Evolutionary conservation across 2,329 filamentous ascomycete genomes (phyloP).

Genomic region (Aciculosporium take): DNA sequence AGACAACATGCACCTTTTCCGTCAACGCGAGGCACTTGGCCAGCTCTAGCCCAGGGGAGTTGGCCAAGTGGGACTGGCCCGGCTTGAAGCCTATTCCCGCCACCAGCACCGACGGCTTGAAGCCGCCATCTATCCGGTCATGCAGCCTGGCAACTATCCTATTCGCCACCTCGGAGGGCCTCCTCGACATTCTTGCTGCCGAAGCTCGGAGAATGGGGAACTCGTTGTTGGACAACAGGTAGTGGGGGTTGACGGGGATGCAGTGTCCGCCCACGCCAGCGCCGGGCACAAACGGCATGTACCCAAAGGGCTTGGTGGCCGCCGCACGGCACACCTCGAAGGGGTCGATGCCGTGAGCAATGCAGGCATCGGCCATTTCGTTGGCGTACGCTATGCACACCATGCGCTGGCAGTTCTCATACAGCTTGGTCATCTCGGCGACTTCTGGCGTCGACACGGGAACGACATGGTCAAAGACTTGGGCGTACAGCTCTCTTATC

Average conservation of each 20-base stretch:
- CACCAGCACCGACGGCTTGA: slow-evolving; percentile 23
- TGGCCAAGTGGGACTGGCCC: slow-evolving; percentile 31
- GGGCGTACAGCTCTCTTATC: slow-evolving; percentile 30
- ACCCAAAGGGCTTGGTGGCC: slow-evolving; percentile 38
- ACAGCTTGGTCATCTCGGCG: slow-evolving; percentile 44
- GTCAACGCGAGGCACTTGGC: slow-evolving; percentile 22
- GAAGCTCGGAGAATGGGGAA: slow-evolving; percentile 32
- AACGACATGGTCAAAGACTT: slow-evolving; percentile 33
- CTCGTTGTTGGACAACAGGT: slow-evolving; percentile 32
- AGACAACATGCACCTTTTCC: slow-evolving; percentile 26
- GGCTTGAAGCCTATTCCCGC: slow-evolving; percentile 36
- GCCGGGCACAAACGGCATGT: slow-evolving; percentile 30
- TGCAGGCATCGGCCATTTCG: slow-evolving; percentile 41
- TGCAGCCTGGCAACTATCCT: slow-evolving; percentile 20
- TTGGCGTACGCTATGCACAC: slow-evolving; percentile 40
- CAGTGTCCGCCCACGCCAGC: slow-evolving; percentile 41
- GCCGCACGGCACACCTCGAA: slow-evolving; percentile 36
- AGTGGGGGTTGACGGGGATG: slow-evolving; percentile 41
- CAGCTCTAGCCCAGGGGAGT: slow-evolving; percentile 32
- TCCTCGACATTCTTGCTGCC: slow-evolving; percentile 27
- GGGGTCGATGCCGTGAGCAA: slow-evolving; percentile 29
- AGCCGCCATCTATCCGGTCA: neutral
- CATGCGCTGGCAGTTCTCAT: slow-evolving; percentile 44
- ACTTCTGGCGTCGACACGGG: slow-evolving; percentile 37
- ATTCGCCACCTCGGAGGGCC: slow-evolving; percentile 26